phyloP scores from a whole-genome alignment of 306 rosid species.

The Mimosa bimucronata region DNA sequence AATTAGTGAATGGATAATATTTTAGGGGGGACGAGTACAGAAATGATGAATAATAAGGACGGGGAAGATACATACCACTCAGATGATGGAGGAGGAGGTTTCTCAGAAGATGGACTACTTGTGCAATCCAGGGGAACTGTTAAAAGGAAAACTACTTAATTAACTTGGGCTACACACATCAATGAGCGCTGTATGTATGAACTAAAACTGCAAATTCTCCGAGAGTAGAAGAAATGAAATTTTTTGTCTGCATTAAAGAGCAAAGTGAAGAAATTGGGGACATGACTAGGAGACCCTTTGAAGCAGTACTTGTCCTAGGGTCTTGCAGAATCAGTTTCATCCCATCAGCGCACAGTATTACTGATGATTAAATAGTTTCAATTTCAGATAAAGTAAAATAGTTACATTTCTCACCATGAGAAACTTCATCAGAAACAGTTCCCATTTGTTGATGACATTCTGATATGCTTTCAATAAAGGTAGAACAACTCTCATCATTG shows the following conservation, averaged over 20 bases:
- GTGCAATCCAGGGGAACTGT: conserved; percentile 49
- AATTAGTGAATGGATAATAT: conserved; percentile 19
- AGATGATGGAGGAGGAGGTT: conserved; percentile 77
- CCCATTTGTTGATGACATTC: conserved; percentile 42
- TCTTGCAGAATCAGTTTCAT: conserved; percentile 28
- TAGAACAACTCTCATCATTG: conserved; percentile 38
- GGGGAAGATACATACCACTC: conserved; percentile 56
- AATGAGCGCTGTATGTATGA: conserved; percentile 34
- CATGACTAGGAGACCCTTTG: conserved; percentile 28
- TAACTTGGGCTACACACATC: conserved; percentile 33
- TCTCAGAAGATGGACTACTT: conserved; percentile 53
- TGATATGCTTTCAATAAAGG: conserved; percentile 37
- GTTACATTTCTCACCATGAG: conserved; percentile 44
- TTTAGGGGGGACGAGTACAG: neutral
- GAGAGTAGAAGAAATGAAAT: conserved; percentile 33
- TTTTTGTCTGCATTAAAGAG: conserved; percentile 34
- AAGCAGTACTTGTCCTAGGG: conserved; percentile 30
- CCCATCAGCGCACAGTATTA: conserved; percentile 29
- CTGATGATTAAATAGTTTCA: neutral
- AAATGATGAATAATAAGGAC: conserved; percentile 17
- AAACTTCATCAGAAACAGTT: conserved; percentile 36
- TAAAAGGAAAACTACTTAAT: conserved; percentile 45
- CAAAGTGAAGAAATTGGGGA: conserved; percentile 28
- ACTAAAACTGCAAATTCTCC: conserved; percentile 40
- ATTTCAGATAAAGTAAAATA: conserved; percentile 3